Evolutionary conservation across 352 stramenopile genomes (phyloP).

Genomic region (Lagenidium sp.): DNA sequence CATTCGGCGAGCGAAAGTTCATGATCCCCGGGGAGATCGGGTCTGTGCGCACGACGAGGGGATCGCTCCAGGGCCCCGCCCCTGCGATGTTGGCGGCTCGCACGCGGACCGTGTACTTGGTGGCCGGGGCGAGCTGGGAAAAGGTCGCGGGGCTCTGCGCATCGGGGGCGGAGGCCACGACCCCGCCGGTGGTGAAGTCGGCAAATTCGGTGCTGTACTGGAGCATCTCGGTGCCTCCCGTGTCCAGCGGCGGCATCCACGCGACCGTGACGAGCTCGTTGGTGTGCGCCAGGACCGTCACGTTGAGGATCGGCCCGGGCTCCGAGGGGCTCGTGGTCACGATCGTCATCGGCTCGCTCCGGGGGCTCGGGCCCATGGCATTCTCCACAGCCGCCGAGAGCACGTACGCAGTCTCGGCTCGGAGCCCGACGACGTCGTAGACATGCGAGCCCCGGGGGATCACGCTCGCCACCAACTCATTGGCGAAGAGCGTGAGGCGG

Average conservation of each 20-base stretch:
- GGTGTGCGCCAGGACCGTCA: conserved; percentile 11
- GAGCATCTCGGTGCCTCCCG: conserved; percentile 19
- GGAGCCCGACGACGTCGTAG: conserved; percentile 28
- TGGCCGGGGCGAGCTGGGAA: conserved; percentile 20
- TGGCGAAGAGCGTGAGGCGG: conserved; percentile 20
- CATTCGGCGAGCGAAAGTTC: conserved; percentile 10
- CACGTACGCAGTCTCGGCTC: conserved; percentile 15
- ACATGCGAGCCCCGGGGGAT: neutral
- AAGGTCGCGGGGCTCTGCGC: too few species aligned
- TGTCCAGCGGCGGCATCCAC: conserved; percentile 27
- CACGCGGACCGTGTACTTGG: conserved; percentile 23
- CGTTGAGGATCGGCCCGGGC: conserved; percentile 14
- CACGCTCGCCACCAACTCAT: conserved; percentile 3
- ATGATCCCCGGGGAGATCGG: conserved; percentile 36
- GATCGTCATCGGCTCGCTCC: conserved; percentile 17
- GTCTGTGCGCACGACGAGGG: conserved; percentile 25
- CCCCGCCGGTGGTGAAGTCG: neutral
- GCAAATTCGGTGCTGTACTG: conserved; percentile 19
- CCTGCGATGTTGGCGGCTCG: conserved; percentile 15
- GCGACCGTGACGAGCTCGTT: conserved; percentile 14
- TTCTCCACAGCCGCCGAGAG: conserved; percentile 25
- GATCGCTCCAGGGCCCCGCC: conserved; percentile 19
- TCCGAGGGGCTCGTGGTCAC: conserved; percentile 11
- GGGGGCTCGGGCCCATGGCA: conserved; percentile 12
- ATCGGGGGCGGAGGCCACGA: neutral